Evolutionary conservation across 148 eudicot genomes (phyloP).

Genomic region (Rhododendron griersonianum): DNA sequence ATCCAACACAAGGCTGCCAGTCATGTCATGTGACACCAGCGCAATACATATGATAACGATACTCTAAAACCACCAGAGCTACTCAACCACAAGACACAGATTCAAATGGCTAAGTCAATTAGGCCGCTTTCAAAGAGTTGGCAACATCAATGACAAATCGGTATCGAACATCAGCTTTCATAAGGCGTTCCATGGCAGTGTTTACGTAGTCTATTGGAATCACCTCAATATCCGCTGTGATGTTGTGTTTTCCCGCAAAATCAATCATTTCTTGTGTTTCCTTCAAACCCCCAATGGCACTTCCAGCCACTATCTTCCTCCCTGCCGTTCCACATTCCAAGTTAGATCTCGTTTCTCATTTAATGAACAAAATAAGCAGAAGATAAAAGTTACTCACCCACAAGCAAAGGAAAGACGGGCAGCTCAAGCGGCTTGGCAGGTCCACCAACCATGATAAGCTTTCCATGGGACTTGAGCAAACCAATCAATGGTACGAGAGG

Average conservation of each 20-base stretch:
- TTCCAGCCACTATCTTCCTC: conserved; percentile 6
- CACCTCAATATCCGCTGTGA: background rate
- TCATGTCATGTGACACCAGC: background rate
- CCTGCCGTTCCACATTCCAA: background rate
- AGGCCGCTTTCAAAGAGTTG: background rate
- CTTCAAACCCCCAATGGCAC: background rate
- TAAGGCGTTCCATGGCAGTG: conserved; percentile 12
- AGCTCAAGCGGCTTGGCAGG: background rate
- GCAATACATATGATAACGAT: background rate
- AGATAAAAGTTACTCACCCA: background rate
- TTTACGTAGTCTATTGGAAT: conserved; percentile 7
- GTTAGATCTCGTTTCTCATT: background rate
- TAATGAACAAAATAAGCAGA: background rate
- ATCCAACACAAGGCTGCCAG: background rate
- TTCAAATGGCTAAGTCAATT: background rate
- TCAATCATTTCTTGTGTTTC: conserved; percentile 12
- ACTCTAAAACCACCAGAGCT: background rate
- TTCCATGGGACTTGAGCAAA: conserved; percentile 4
- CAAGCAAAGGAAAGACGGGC: background rate
- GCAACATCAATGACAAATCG: conserved; percentile 13
- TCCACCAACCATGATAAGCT: conserved; percentile 4
- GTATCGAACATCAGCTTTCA: conserved; percentile 4
- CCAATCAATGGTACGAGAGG: background rate
- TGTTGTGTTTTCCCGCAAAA: conserved; percentile 8
- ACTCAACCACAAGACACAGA: background rate